phyloP scores from a whole-genome alignment of 768 basidiomycete genomes.

The Lentinula guzmanii region DNA sequence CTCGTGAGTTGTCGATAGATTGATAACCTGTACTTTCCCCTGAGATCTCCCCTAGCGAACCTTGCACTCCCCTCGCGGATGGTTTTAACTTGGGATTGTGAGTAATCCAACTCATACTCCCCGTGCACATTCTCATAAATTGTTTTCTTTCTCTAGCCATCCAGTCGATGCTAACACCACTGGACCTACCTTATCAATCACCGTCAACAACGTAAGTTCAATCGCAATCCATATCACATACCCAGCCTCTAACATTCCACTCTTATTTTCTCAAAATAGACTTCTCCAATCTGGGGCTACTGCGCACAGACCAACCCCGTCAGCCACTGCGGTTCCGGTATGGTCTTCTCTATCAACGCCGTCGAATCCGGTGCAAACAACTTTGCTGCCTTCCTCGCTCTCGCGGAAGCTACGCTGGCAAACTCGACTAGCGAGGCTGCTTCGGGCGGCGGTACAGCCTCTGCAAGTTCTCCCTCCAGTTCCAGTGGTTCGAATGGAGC shows the following conservation, averaged over 20 bases:
- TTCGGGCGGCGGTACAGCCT: not conserved
- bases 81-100: constrained; percentile 39
- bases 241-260: not conserved
- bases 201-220: constrained; percentile 36
- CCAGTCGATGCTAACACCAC: constrained; percentile 35
- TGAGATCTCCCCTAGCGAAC: not conserved
- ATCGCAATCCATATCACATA: not conserved
- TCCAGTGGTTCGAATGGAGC: not conserved
- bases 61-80: constrained; percentile 1
- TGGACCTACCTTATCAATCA: constrained; percentile 38
- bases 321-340: constrained; percentile 29
- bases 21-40: not conserved
- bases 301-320: constrained; percentile 52
- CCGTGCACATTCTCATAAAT: not conserved
- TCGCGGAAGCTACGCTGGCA: constrained; percentile 17
- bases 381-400: constrained; percentile 42
- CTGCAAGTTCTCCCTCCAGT: not conserved
- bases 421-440: not conserved
- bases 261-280: constrained; percentile 17
- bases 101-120: constrained; percentile 8
- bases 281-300: constrained; percentile 53
- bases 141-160: constrained; percentile 21
- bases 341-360: constrained; percentile 64
- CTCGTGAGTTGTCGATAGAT: constrained; percentile 10
- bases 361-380: constrained; percentile 42